phyloP scores from a whole-genome alignment of 352 stramenopile species.

The Elongisporangium prolatum region DNA sequence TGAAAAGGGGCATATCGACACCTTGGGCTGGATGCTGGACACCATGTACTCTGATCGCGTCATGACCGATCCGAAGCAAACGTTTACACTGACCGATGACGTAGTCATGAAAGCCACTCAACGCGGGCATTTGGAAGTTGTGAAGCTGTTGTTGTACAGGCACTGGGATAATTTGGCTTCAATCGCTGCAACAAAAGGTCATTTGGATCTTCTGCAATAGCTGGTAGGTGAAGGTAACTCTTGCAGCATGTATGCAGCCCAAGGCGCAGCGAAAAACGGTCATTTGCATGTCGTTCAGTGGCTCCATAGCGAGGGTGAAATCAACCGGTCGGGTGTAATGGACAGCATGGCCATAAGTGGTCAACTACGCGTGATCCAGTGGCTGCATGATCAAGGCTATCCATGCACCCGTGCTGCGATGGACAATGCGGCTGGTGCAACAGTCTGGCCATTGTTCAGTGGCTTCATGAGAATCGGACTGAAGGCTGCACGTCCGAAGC shows the following conservation, averaged over 20 bases:
- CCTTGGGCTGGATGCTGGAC: no score
- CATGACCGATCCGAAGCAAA: no score
- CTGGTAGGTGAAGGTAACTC: constrained; percentile 6
- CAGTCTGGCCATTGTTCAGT: no score
- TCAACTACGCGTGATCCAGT: background rate
- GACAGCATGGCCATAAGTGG: background rate
- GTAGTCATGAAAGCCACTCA: no score
- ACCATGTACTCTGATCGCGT: no score
- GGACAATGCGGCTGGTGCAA: background rate
- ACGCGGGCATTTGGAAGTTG: background rate
- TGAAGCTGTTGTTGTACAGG: background rate
- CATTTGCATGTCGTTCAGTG: constrained; percentile 27
- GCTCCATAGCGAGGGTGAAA: constrained; percentile 4
- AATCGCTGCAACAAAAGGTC: no score
- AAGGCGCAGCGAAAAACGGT: constrained; percentile 11
- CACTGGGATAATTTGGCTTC: background rate
- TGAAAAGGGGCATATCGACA: no score
- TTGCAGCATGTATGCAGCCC: constrained; percentile 3
- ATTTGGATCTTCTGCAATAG: constrained; percentile 4
- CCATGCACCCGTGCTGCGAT: background rate
- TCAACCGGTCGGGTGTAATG: background rate
- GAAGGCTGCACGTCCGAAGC: constrained; percentile 24
- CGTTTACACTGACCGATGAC: no score
- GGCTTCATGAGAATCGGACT: constrained; percentile 8
- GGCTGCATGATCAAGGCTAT: background rate